Evolutionary conservation across 345 rosid genomes (phyloP).

Genomic region (Eucalyptus fibrosa): DNA sequence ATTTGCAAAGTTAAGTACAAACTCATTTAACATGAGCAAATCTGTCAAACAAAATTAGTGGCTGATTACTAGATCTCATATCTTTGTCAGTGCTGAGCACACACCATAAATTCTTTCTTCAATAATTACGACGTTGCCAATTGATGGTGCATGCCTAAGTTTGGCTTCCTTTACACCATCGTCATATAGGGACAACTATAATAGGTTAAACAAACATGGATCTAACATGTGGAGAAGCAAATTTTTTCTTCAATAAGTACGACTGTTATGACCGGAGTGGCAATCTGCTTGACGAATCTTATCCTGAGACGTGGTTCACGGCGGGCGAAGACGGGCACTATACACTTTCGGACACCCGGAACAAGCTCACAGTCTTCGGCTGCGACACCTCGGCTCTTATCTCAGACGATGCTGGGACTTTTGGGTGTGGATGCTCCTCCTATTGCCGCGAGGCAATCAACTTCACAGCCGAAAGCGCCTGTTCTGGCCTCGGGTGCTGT

Average conservation of each 20-base stretch:
- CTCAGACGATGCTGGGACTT: not conserved
- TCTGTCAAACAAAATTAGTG: accelerated
- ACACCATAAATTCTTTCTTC: too few relatives aligned
- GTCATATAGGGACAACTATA: accelerated
- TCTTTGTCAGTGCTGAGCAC: too few relatives aligned
- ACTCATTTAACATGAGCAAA: accelerated
- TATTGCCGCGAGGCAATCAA: not conserved
- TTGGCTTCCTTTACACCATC: too few relatives aligned
- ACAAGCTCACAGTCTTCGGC: not conserved
- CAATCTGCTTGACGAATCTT: not conserved
- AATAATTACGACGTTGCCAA: accelerated
- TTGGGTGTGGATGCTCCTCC: not conserved
- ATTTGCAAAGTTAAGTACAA: too few relatives aligned
- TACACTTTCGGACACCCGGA: not conserved
- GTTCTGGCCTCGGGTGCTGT: not conserved
- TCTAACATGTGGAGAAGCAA: too few relatives aligned
- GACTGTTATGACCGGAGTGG: not conserved
- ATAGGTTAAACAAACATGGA: accelerated
- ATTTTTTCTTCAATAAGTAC: too few relatives aligned
- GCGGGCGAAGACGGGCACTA: accelerated
- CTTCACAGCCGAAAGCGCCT: not conserved
- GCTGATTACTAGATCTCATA: accelerated
- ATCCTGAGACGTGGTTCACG: accelerated
- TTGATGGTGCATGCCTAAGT: accelerated
- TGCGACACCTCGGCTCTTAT: not conserved